Base-by-base conservation (phyloP, 2,329 filamentous ascomycete genomes). In the Aureobasidium pullulans region DNA sequence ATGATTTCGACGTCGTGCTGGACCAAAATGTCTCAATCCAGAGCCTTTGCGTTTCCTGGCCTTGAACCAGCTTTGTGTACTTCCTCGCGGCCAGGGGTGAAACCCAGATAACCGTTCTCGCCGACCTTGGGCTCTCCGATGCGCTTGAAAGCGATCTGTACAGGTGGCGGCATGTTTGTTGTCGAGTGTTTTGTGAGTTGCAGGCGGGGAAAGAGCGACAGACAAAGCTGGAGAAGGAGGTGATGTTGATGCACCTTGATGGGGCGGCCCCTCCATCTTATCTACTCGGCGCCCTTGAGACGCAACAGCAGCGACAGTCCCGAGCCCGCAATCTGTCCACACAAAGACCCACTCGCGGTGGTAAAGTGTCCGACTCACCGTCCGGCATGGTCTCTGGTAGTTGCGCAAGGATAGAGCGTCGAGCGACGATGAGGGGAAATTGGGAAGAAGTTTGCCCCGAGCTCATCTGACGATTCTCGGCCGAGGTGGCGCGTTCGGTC, bases 1-100 rank as follows among this genome's bases (percentile, higher is more conserved):
- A 65, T 64, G 39, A 79, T 73, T 29, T 71, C 70, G n/a, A 77
- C 70, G 62, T 78, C 76, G 56, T 76, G 75, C 13, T 78, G 73
- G 23, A 77, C 65, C 1, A 66, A 66, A 42, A 78, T 77, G 46
- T 75, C 70, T 48, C 67, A 71, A 46, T 66, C 62, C 7, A 75
- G 64, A 5, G 69, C 63, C 48, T 69, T 70, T 1, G 71, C 68
- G 49, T 72, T 66, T 63, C 73, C 69, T 11, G 70, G 68, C 44
- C 71, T 72, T 63, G 71, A 72, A 46, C 74, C 75, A 47, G 67
- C 70, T 4, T 66, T 65, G 1, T 77, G 66, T 5, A 76, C 65
- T 60, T 78, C 75, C 9, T 63, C 67, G 61, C 74, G 73, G 6
- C 73, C 70, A 0, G 73, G 70, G 43, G 70, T 66, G 61, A 76